Evolutionary conservation across 306 rosid species (phyloP).

Genomic region (Pyrus betulifolia): DNA sequence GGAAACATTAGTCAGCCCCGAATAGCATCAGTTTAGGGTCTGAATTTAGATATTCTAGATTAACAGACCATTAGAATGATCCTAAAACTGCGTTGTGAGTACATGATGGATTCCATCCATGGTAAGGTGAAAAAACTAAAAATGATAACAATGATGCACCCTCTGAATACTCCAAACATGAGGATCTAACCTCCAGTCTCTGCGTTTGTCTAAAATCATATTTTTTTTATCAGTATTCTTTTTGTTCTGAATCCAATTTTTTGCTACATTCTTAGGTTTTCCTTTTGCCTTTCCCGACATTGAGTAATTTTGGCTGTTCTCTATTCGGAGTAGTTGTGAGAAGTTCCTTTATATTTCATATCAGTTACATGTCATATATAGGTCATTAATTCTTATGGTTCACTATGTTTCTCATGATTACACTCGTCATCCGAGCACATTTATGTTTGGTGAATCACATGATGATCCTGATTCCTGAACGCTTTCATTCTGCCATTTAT

Average conservation of each 20-base stretch:
- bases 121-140: not conserved
- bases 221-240: not conserved
- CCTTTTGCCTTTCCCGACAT: not conserved
- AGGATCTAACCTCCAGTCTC: not conserved
- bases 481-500: slow-evolving; percentile 5
- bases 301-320: not conserved
- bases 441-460: not conserved
- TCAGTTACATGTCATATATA: not conserved
- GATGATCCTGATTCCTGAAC: not conserved
- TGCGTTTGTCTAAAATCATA: not conserved
- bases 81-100: not conserved
- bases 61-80: not conserved
- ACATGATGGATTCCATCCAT: not conserved
- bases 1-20: not conserved
- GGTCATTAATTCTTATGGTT: not conserved
- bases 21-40: not conserved
- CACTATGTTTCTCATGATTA: not conserved
- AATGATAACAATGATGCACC: not conserved
- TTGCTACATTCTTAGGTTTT: not conserved
- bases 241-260: not conserved
- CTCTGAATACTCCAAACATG: not conserved
- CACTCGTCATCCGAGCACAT: not conserved
- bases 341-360: not conserved
- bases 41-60: not conserved
- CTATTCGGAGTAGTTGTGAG: not conserved